phyloP scores from a whole-genome alignment of 257 asterid species.

The Ehretia macrophylla region DNA sequence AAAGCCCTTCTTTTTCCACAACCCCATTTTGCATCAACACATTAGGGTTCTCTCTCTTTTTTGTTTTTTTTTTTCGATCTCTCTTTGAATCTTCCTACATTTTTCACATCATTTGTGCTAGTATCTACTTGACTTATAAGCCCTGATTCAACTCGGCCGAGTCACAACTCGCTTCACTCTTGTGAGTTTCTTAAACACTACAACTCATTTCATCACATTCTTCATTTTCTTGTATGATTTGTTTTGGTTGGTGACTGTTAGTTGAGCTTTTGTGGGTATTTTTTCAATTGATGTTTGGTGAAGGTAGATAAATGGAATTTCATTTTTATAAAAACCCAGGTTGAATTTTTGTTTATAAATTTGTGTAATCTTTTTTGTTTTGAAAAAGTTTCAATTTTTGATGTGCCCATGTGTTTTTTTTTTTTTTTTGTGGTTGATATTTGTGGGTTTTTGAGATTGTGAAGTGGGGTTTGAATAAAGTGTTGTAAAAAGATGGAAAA shows the following conservation, averaged over 20 bases:
- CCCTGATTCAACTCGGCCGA: not conserved
- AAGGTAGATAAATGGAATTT: conserved; percentile 36
- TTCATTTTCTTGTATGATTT: not conserved
- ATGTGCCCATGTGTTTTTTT: not conserved
- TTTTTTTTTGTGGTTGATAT: not conserved
- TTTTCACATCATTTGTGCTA: not conserved
- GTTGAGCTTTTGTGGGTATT: conserved; percentile 18
- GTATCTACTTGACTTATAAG: not conserved
- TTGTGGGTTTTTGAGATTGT: conserved; percentile 3
- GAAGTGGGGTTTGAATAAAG: conserved; percentile 18
- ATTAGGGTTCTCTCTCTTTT: not conserved
- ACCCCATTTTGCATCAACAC: not conserved
- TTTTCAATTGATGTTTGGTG: conserved; percentile 12
- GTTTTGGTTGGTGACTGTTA: conserved; percentile 11
- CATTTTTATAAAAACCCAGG: conserved; percentile 25
- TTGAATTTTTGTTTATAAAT: conserved; percentile 9
- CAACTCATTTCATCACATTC: not conserved
- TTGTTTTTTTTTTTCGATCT: no score
- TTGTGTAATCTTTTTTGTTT: not conserved
- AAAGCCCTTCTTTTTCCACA: not conserved
- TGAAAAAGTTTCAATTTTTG: conserved; percentile 3
- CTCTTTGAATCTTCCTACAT: not conserved
- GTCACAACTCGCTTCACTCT: not conserved
- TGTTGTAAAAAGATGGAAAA: conserved; percentile 41
- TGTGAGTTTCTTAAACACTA: not conserved